Evolutionary conservation across 129 eudicot species (phyloP), one percentile per base, ranked within the genome.

Genomic region (Tanacetum coccineum): DNA sequence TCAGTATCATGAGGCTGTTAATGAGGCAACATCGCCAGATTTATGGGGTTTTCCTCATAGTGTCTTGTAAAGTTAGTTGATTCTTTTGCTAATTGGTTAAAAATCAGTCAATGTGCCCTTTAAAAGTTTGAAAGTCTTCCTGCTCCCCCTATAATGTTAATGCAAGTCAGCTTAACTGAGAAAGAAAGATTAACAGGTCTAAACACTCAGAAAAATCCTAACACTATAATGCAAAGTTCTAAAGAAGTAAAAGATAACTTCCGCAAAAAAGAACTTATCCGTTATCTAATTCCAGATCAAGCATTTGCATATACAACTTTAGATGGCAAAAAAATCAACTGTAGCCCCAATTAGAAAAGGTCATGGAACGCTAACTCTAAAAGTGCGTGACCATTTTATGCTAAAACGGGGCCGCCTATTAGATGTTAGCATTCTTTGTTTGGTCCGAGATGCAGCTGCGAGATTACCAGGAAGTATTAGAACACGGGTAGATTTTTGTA

Each of bases 401-500:
- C n/a, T n/a, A n/a, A n/a, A n/a, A n/a, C n/a, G n/a, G n/a, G n/a
- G n/a, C n/a, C n/a, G n/a, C n/a, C n/a, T n/a, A n/a, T n/a, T n/a
- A n/a, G n/a, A n/a, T n/a, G n/a, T n/a, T n/a, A n/a, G n/a, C n/a
- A n/a, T n/a, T n/a, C n/a, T n/a, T n/a, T n/a, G n/a, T n/a, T n/a
- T n/a, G n/a, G n/a, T n/a, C n/a, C n/a, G n/a, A n/a, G n/a, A n/a
- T n/a, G 99, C 99, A 2, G 99, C 99, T 72, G 87, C 99, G 22
- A 80, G 99, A 72, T 80, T 93, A 74, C 99, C 99, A 0, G 95
- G 96, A 25, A 89, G 90, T 62, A 93, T 89, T 9, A 96, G 99
- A 20, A 93, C 99, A 0, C 77, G 99, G n/a, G 99, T 96, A 0
- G 99, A 93, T 77, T 96, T 93, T 59, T 93, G 96, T 70, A 93